Base-by-base conservation (phyloP, 768 basidiomycete genomes). In the Fomitopsis serialis region DNA sequence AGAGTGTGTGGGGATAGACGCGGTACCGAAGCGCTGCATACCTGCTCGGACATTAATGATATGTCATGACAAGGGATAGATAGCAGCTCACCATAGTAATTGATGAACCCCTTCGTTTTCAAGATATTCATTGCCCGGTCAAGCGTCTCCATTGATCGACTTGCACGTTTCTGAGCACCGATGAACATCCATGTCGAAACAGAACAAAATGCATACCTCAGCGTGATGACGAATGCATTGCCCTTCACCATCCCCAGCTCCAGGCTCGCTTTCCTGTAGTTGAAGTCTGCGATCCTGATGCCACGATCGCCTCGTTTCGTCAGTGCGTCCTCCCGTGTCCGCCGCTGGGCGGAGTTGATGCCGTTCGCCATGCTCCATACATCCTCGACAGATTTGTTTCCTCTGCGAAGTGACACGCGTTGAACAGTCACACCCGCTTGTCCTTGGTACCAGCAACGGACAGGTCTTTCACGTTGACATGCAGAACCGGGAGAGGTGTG, bases 11-110 rank as follows among this genome's bases (percentile, higher is more conserved):
- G 96, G 94, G 36, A 98, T 85, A 29, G 92, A 86, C 15, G 97
- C 93, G 2, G 95, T 98, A 45, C 97, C 97, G 70, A 99, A 99
- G 11, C 97, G 87, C 64, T 99, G 97, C 96, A 99, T 98, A 43
- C 96, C 94, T 90, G 37, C 29, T 52, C 45, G 42, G 4, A 34
- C 22, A 15, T 45, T 17, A 35, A 37, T 17, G 19, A 42, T 3
- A 4, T n/a, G 15, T 15, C 15, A 11, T 11, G 15, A 25, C 21
- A 15, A 40, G 8, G 9, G 42, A 23, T 1, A 24, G 34, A 25
- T 1, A 21, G 29, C 21, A 2, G 42, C 63, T 53, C 69, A 91
- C 93, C 95, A 65, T 97, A 99, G 66, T 98, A 99, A 66, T 99
- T 99, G 67, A 99, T 92, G 70, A 98, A 99, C 0, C 97, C 97